phyloP scores from a whole-genome alignment of 2,329 filamentous ascomycete genomes.

The Monosporascus sp. region DNA sequence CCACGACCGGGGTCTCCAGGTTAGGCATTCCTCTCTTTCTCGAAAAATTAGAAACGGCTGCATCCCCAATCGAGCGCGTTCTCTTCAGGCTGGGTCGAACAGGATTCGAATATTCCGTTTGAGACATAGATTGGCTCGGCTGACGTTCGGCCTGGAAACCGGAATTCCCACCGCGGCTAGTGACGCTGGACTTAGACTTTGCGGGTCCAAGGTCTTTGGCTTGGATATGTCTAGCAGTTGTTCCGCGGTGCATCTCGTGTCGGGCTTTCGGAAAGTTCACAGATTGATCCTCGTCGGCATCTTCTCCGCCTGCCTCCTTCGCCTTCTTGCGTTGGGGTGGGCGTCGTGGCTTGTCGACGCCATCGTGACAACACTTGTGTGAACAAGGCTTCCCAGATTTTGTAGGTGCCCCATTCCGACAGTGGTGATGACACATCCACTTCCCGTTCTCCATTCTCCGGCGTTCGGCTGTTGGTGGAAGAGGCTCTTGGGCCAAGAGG shows the following conservation, averaged over 20 bases:
- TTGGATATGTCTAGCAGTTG: neutral
- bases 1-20: neutral
- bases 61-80: conserved; percentile 1
- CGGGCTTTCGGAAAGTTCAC: neutral
- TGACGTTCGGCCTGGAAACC: neutral
- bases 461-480: conserved; percentile 28
- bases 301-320: conserved; percentile 16
- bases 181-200: neutral
- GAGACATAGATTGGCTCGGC: neutral
- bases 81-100: conserved; percentile 6
- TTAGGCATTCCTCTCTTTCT: conserved; percentile 5
- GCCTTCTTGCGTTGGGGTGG: conserved; percentile 28
- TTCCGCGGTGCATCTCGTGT: neutral
- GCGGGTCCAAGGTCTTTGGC: neutral
- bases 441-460: conserved; percentile 61
- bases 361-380: conserved; percentile 69
- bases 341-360: conserved; percentile 58
- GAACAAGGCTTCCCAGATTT: conserved; percentile 50
- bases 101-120: neutral
- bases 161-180: neutral
- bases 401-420: conserved; percentile 36
- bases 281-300: conserved; percentile 2
- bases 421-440: conserved; percentile 70
- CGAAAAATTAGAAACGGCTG: neutral
- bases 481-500: conserved; percentile 28